Base-by-base conservation (phyloP, 192 early-diverging fungal genomes). In the Backusella psychrophila region DNA sequence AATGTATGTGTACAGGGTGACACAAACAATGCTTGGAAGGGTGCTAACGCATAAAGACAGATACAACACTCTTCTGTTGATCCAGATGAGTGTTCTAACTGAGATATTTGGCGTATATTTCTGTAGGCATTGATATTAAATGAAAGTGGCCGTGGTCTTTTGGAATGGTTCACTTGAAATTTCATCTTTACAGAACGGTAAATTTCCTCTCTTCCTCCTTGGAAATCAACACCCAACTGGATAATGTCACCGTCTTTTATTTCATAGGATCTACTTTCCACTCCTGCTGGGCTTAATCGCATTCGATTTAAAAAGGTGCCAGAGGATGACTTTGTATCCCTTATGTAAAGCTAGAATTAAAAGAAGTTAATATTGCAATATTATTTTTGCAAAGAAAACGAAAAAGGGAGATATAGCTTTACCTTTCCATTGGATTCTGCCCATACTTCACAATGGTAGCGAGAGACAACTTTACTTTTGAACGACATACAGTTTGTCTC, bases 391-490 rank as follows among this genome's bases (percentile, higher is more conserved):
- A n/a, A 41, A 31, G 9, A n/a, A 19, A 29, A 6, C 9, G 8
- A 68, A 35, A 35, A 35, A 35, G 33, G 23, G 26, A 21, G n/a
- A 34, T 39, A 3, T 39, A 39, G 38, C 7, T 14, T 66, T 76
- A 76, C 75, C 75, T 76, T 76, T 44, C 69, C 75, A 56, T 91
- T 91, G 75, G 85, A 85, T 70, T 94, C 93, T 8, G 89, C 87
- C 91, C 94, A 98, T 67, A 99, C 92, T 82, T 98, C 97, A 5
- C 96, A 96, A 72, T 99, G 97, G 69, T 89, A 93, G 63, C 97
- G 88, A 65, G 90, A 92, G 6, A 98, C 97, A 42, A 99, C 97
- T 80, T 99, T 99, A 83, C 89, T 91, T 83, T 93, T 92, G 86
- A 95, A 95, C 26, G 91, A 91, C 53, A 95, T 90, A 19, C 90